These are phyloP conservation scores for Aspergillus sp. DNA, from an alignment of 2,329 filamentous ascomycete species.

Conservation along the genomic window DNA sequence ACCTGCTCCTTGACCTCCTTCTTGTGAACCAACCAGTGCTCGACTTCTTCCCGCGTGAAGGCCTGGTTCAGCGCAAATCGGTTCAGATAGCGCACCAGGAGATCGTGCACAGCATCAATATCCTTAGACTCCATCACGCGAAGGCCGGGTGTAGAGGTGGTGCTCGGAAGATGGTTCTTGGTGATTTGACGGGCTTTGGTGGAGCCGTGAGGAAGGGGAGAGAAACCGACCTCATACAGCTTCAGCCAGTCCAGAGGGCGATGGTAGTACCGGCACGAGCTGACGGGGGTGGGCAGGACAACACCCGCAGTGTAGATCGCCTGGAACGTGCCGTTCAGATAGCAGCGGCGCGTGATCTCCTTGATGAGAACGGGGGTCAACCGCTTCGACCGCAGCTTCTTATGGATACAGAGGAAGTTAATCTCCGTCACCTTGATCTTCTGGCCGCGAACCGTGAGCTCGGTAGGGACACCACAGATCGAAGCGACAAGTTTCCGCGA, in stretches of 20 bases:
- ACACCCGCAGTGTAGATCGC: conserved; percentile 94
- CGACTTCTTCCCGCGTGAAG: conserved; percentile 75
- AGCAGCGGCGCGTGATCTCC: conserved; percentile 91
- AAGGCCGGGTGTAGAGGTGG: conserved; percentile 70
- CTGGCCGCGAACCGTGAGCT: conserved; percentile 74
- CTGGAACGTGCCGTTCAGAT: conserved; percentile 83
- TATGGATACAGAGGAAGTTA: conserved; percentile 98
- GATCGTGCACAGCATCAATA: conserved; percentile 67
- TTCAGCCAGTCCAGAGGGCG: conserved; percentile 94
- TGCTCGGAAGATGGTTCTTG: conserved; percentile 77
- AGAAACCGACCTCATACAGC: conserved; percentile 91
- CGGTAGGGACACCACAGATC: conserved; percentile 88
- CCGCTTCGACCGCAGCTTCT: conserved; percentile 91
- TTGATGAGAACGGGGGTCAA: conserved; percentile 94
- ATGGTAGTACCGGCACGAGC: conserved; percentile 93
- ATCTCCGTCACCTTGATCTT: conserved; percentile 81
- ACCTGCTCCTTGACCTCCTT: conserved; percentile 70
- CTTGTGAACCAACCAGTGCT: conserved; percentile 82
- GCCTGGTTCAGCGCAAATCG: conserved; percentile 82
- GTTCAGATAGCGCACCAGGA: conserved; percentile 73
- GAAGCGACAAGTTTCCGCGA: conserved; percentile 90
- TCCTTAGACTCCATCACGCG: conserved; percentile 79
- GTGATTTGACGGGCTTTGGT: conserved; percentile 82
- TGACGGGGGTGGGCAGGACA: conserved; percentile 85
- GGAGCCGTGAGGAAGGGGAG: conserved; percentile 76